Base-by-base conservation (phyloP, 139 green algal species). In the Volvox reticuliferus region DNA sequence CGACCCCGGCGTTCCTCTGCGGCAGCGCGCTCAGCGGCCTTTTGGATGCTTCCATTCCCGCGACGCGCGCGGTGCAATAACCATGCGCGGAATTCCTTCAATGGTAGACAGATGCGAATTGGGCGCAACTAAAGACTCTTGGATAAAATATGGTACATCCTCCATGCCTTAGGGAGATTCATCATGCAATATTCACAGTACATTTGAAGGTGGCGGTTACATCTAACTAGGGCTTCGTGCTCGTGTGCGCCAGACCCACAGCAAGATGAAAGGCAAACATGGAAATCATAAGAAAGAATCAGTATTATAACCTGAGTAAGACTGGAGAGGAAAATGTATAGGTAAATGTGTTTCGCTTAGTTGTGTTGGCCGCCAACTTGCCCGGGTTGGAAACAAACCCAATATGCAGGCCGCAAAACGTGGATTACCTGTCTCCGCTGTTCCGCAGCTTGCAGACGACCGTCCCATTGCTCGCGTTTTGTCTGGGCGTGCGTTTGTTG, bases 1-100 rank as follows among this genome's bases (percentile, higher is more conserved):
- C 82, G 18, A 28, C 6, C 33, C 2, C 63, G 63, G 20, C 82
- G 82, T 35, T 88, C 82, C 63, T 88, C 82, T 24, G 81, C 61
- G 12, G 61, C 61, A n/a, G 61, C n/a, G 17, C 81, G 81, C 55
- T 87, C 81, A 21, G 61, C 61, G 2, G 81, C 61, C 55, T 76
- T 87, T 36, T 36, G 30, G n/a, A n/a, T 32, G 26, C 33, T 61
- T 28, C 17, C 26, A 33, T 0, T 65, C 24, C 77, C n/a, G n/a
- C 67, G 77, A 24, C 82, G 82, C 2, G 73, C 73, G 14, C 87
- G 87, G 76, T 80, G 75, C 17, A 87, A 78, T 67, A 93, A 76
- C 90, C 90, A 93, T 30, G 84, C n/a, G 21, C 90, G 37, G 36
- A 93, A 93, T 36, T 90, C 90, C 90, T 93, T 21, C 75, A 35